Evolutionary conservation across 768 basidiomycete genomes (phyloP), one percentile per base, ranked within the genome.

Genomic region (Tylopilus sp.): DNA sequence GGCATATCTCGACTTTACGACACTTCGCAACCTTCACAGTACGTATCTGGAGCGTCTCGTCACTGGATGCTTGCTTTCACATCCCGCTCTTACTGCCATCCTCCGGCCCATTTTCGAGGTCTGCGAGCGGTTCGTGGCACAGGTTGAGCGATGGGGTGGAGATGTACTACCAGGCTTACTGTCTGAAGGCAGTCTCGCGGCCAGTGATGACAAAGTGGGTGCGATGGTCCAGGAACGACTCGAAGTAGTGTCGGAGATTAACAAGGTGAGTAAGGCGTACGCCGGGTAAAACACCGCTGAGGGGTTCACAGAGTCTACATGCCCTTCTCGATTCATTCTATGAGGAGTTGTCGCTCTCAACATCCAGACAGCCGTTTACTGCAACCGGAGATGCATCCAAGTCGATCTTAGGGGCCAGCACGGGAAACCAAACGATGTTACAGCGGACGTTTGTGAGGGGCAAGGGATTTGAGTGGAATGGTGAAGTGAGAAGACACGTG

Each of bases 71-170:
- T 72, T 97, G 31, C 71, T 97, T 47, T 79, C 85, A 6, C 88
- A 92, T 58, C 65, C 80, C 0, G 69, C 76, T 5, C 71, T 91
- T 19, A 81, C 86, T 7, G 68, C 78, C 2, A 80, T 83, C 37
- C 72, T 94, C 34, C 82, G 84, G 17, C 78, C 83, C 29, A 85
- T 95, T 51, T 74, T 96, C 45, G 89, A 92, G 58, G 76, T 87
- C 10, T 95, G 92, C 66, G 92, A 91, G 63, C 79, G 84, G 10
- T 91, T 96, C 64, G 87, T 86, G n/a, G 91, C 83, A 8, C 84
- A 92, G 57, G 82, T 95, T 0, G 93, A 95, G 69, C 74, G 92
- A 48, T 97, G 93, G 93, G 92, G 91, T 13, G 92, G 92, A 0
- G 91, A 95, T 64, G 83, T 95, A 10, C 73, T 95, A 3, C 93